A percentile compares a stretch with the other conserved stretches of the same genome.
Conservation (phyloP, 257 asterid species). For the Rubia yunnanensis region DNA sequence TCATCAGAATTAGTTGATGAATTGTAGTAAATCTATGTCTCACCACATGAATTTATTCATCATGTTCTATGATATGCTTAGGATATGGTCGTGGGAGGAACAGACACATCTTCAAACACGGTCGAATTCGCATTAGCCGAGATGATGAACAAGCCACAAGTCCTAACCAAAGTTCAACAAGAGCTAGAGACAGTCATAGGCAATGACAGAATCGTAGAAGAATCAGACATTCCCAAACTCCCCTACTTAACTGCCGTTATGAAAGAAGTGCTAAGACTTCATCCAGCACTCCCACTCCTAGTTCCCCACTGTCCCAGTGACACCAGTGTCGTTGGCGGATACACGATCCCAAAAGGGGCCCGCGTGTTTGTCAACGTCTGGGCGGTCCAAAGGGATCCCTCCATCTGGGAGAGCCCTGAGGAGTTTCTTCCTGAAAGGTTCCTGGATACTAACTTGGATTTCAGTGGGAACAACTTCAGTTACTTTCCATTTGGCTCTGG, state of each 20-base stretch:
- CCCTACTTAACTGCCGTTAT: conserved; percentile 46
- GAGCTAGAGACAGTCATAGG: conserved; percentile 50
- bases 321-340: conserved; percentile 36
- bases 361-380: conserved; percentile 57
- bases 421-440: conserved; percentile 52
- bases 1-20: too few species aligned
- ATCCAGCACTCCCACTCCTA: conserved; percentile 58
- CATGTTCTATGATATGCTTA: conserved; percentile 2
- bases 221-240: conserved; percentile 37
- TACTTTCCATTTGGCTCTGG: conserved; percentile 70
- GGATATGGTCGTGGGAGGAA: conserved; percentile 79
- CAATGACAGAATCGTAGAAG: conserved; percentile 34
- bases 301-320: conserved; percentile 63
- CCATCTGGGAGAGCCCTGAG: conserved; percentile 34
- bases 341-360: conserved; percentile 42
- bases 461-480: conserved; percentile 43
- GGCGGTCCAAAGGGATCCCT: conserved; percentile 63
- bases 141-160: conserved; percentile 50
- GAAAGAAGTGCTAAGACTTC: conserved; percentile 50
- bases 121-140: conserved; percentile 63
- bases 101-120: conserved; percentile 62
- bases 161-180: conserved; percentile 30
- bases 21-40: too few species aligned
- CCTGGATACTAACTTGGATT: conserved; percentile 31
- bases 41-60: too few species aligned